phyloP scores from a whole-genome alignment of 331 rosid species.

The Rosa hybrid region DNA sequence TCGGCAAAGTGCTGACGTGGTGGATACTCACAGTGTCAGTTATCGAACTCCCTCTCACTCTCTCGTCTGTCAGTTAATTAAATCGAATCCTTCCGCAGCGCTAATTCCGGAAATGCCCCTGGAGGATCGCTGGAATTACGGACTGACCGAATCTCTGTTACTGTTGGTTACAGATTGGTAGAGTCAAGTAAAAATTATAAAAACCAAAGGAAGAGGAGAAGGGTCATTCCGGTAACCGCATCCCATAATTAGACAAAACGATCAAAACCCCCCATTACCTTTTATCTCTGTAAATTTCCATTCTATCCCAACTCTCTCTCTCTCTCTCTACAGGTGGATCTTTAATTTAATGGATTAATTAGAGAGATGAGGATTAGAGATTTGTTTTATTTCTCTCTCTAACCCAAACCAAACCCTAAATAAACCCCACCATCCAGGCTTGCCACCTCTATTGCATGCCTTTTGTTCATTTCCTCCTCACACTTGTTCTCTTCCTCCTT shows the following conservation, averaged over 20 bases:
- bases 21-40: slow-evolving; percentile 34
- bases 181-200: background rate
- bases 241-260: slow-evolving; percentile 40
- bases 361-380: background rate
- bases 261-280: slow-evolving; percentile 16
- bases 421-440: slow-evolving; percentile 66
- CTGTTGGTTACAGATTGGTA: slow-evolving; percentile 13
- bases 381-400: slow-evolving; percentile 13
- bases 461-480: slow-evolving; percentile 23
- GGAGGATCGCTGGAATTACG: background rate
- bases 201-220: background rate
- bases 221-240: slow-evolving; percentile 32
- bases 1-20: slow-evolving; percentile 45
- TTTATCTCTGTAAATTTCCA: background rate
- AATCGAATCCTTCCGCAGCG: background rate
- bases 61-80: background rate
- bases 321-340: background rate
- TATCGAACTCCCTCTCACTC: background rate
- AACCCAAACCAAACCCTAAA: slow-evolving; percentile 60
- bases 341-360: background rate
- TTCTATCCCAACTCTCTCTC: background rate
- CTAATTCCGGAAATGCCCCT: slow-evolving; percentile 42
- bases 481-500: slow-evolving; percentile 7
- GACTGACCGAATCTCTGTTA: slow-evolving; percentile 33
- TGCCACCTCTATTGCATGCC: slow-evolving; percentile 60